Percentiles rank a stretch among this genome's conserved stretches.
phyloP scores from a whole-genome alignment of 305 asterid genomes.

The Ilex paraguariensis region DNA sequence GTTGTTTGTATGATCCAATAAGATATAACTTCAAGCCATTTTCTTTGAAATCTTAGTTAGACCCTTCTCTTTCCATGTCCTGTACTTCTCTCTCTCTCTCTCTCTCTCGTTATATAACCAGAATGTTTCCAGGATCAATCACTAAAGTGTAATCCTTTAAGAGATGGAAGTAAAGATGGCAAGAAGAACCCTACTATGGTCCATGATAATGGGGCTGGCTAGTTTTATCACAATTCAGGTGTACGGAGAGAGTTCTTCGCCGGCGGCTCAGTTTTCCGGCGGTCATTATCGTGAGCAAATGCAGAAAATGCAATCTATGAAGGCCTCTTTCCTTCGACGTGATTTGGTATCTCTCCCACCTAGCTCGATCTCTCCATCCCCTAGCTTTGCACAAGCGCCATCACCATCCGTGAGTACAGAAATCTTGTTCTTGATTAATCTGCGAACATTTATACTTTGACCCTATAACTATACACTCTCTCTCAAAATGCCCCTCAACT shows the following conservation, averaged over 20 bases:
- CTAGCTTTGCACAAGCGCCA: not conserved
- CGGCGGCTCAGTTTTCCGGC: conserved; percentile 5
- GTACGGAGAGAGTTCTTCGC: conserved; percentile 16
- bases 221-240: conserved; percentile 6
- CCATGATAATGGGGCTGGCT: conserved; percentile 8
- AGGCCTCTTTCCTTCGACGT: conserved; percentile 23
- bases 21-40: not conserved
- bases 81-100: not conserved
- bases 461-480: not conserved
- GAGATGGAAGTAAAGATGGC: conserved; percentile 30
- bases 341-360: conserved; percentile 14
- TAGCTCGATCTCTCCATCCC: conserved; percentile 12
- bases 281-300: conserved; percentile 15
- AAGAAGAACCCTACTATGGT: conserved; percentile 13
- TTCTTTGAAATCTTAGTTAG: not conserved
- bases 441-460: not conserved
- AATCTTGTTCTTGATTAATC: not conserved
- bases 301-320: conserved; percentile 23
- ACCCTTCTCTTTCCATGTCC: conserved; percentile 18
- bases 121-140: conserved; percentile 2
- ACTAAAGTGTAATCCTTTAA: conserved; percentile 8
- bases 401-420: conserved; percentile 1
- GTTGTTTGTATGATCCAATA: conserved; percentile 25
- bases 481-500: not conserved
- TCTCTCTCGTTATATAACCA: not conserved